A percentile compares a stretch with the other conserved stretches of the same genome.
Evolutionary conservation across 2,329 filamentous ascomycete genomes (phyloP).

Genomic region (Hypoxylon sp.): DNA sequence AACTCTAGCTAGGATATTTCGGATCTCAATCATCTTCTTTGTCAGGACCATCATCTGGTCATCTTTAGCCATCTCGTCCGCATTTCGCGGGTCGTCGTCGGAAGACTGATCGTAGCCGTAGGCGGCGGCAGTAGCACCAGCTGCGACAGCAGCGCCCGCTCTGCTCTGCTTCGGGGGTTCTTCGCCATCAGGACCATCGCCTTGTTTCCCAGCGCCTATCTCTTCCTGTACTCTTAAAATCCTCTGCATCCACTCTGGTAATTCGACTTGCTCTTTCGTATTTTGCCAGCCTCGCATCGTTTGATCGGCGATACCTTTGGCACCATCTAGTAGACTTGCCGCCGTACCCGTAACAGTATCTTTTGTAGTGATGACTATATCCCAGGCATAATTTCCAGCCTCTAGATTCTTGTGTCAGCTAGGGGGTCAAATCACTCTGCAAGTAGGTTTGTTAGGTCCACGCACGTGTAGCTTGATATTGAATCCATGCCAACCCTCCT

Average conservation of each 20-base stretch:
- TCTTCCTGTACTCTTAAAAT: slow-evolving; percentile 75
- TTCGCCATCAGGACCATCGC: slow-evolving; percentile 64
- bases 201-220: slow-evolving; percentile 63
- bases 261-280: slow-evolving; percentile 81
- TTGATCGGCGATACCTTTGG: slow-evolving; percentile 82
- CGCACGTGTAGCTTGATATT: slow-evolving; percentile 93
- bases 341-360: slow-evolving; percentile 80
- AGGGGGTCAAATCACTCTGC: not conserved
- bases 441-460: slow-evolving; percentile 47
- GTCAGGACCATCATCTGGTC: slow-evolving; percentile 99
- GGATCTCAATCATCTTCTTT: slow-evolving; percentile 99
- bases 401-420: slow-evolving; percentile 54
- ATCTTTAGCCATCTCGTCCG: slow-evolving; percentile 80
- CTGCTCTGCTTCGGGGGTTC: slow-evolving; percentile 73
- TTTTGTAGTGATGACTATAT: slow-evolving; percentile 80
- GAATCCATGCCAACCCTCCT: slow-evolving; percentile 89
- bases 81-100: slow-evolving; percentile 74
- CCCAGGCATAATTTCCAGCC: slow-evolving; percentile 69
- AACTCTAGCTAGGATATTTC: slow-evolving; percentile 89
- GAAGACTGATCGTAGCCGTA: slow-evolving; percentile 81
- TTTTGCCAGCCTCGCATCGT: slow-evolving; percentile 85
- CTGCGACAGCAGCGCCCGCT: slow-evolving; percentile 72
- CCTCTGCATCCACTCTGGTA: slow-evolving; percentile 83
- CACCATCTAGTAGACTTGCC: slow-evolving; percentile 77
- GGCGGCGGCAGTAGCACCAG: slow-evolving; percentile 80